phyloP scores from a whole-genome alignment of 2,329 filamentous ascomycete species.

The Boeremia lycopersici region DNA sequence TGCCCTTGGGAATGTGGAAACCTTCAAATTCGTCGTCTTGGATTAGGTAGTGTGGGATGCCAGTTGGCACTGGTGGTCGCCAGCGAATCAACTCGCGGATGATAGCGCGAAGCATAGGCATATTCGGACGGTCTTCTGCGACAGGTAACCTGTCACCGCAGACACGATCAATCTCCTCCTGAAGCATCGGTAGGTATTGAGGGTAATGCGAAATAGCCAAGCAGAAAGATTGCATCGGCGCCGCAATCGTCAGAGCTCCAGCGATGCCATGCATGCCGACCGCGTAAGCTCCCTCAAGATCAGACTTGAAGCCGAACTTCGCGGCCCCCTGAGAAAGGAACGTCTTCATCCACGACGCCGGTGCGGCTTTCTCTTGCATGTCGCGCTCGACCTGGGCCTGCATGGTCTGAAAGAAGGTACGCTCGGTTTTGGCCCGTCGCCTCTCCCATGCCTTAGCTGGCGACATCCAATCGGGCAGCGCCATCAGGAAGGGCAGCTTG shows the following conservation, averaged over 20 bases:
- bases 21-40: constrained; percentile 63
- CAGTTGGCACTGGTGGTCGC: constrained; percentile 52
- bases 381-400: constrained; percentile 49
- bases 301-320: constrained; percentile 50
- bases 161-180: constrained; percentile 50
- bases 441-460: constrained; percentile 54
- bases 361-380: constrained; percentile 41
- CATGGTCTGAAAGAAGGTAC: constrained; percentile 53
- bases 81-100: constrained; percentile 51
- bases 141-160: constrained; percentile 47
- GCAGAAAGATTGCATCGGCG: constrained; percentile 55
- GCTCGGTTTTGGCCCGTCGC: constrained; percentile 51
- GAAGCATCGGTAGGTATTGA: constrained; percentile 49
- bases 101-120: constrained; percentile 48
- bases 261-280: constrained; percentile 57
- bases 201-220: constrained; percentile 55
- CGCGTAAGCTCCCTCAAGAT: constrained; percentile 53
- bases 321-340: constrained; percentile 48
- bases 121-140: constrained; percentile 46
- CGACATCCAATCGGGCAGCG: constrained; percentile 51
- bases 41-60: constrained; percentile 61
- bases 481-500: constrained; percentile 54
- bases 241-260: constrained; percentile 54
- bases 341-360: constrained; percentile 52
- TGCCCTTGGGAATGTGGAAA: constrained; percentile 63